Base-by-base conservation (phyloP, 1,139 yeast genomes). In the Pichia cactophila region DNA sequence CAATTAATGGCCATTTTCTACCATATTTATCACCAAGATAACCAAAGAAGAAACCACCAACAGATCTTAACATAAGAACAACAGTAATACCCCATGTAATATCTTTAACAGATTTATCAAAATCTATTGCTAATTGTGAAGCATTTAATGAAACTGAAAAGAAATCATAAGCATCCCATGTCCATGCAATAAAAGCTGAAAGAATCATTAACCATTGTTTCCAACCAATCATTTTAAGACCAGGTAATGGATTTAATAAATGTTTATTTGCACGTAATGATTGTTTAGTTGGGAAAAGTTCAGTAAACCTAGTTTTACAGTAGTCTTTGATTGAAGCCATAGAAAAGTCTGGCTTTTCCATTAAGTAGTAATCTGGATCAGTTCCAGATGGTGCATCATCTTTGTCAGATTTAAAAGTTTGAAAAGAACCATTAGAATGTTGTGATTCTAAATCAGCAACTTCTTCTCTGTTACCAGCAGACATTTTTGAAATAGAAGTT, bases 21-120 rank as follows among this genome's bases (percentile, higher is more conserved):
- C 94, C 94, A 61, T 75, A 83, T 57, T 74, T 69, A 65, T 86
- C 94, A 51, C 84, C 79, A 36, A 77, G 65, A 49, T 77, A 69
- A 43, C 94, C 94, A 60, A 84, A 84, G 35, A 81, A 68, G 35
- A 82, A 63, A 14, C 92, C 89, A 49, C 94, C 94, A n/a, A 83
- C 80, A 4, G 89, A 80, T 58, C 94, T 74, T 56, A 85, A 70
- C 90, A 86, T 83, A 50, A 85, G 74, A 42, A 85, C 94, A 50
- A 85, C 70, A 0, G 94, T 85, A 55, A 85, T 80, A 53, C 90
- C 92, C 90, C 92, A 85, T 5, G 90, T 79, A 54, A 85, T 72
- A 46, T 77, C 76, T 35, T 76, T 73, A 38, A 77, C 77, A 14
- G 71, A 57, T 33, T 70, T 73, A 52, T 70, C 70, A 50, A 85